phyloP scores from a whole-genome alignment of 192 early-diverging fungal species.

The Kappamyces sp. region DNA sequence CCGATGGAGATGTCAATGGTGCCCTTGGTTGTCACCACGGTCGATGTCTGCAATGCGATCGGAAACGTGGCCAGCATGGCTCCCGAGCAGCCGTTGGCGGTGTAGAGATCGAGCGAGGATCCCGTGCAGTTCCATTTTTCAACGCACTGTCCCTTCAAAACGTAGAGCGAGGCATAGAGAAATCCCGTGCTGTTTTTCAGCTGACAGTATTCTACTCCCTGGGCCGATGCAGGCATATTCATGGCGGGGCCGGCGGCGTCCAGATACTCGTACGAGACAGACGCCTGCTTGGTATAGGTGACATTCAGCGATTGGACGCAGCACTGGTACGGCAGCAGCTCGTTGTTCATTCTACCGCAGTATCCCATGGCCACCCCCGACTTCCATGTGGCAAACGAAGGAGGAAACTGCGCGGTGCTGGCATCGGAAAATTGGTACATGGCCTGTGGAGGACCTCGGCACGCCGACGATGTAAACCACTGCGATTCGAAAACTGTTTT shows the following conservation, averaged over 20 bases:
- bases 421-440: too few species aligned
- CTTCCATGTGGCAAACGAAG: too few species aligned
- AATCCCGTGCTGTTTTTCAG: background rate
- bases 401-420: too few species aligned
- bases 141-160: background rate
- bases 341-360: slow-evolving; percentile 15
- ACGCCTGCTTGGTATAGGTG: background rate
- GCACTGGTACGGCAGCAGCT: slow-evolving; percentile 15
- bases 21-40: too few species aligned
- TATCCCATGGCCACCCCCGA: background rate
- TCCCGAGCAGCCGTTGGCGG: slow-evolving; percentile 11
- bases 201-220: slow-evolving; percentile 3
- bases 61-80: too few species aligned
- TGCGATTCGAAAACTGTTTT: too few species aligned
- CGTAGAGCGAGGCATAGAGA: slow-evolving; percentile 3
- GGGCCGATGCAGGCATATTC: slow-evolving; percentile 9
- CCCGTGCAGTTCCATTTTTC: slow-evolving; percentile 2
- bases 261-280: slow-evolving; percentile 10
- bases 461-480: too few species aligned
- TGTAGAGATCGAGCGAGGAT: slow-evolving; percentile 7
- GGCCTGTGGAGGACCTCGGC: too few species aligned
- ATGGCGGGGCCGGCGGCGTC: background rate
- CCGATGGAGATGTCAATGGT: too few species aligned
- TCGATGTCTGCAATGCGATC: too few species aligned
- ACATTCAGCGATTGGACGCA: slow-evolving; percentile 8